Evolutionary conservation across 2,329 filamentous ascomycete species (phyloP), one percentile per base, ranked within the genome.

Genomic region (Calonectria hawksworthii): DNA sequence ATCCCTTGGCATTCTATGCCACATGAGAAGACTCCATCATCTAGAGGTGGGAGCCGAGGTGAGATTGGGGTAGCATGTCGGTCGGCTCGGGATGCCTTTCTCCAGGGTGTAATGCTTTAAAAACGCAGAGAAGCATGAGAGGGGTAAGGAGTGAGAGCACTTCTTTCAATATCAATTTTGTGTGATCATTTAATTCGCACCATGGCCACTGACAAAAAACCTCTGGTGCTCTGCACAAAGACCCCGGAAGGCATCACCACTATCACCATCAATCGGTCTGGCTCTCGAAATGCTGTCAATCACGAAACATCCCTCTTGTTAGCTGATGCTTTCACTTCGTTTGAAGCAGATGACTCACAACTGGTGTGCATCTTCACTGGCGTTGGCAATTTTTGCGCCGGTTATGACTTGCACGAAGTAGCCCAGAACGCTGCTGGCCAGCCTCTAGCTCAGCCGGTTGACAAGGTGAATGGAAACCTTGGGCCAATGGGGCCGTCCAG

Each of bases 401-500:
- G 56, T n/a, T 61, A 61, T 28, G 56, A 61, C 38, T 11, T 61
- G 56, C 56, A 61, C 34, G 56, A 61, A 21, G 56, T 61, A 21
- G 56, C 56, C 8, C 56, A 34, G 34, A 61, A 61, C 8, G n/a
- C 13, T 18, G 38, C 34, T 26, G 56, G 34, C 8, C n/a, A 16
- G 5, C 11, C 51, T 21, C 28, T 61, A 14, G 56, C 56, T 18
- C 5, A 41, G 34, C 56, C 56, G 3, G 34, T 61, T 14, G 56
- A 61, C 56, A 61, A 61, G 16, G 56, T 61, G 23, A 61, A 61
- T 23, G 56, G 56, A 8, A 61, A 18, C 6, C 30, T 61, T 13
- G 56, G 56, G 13, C 56, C 56, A 41, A 41, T 61, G 56, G 56
- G 56, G 13, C 56, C 56, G 8, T 61, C 56, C 6, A 14, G 56